Evolutionary conservation across 495 filamentous ascomycete species (phyloP), one percentile per base, ranked within the genome.

Genomic region (Xanthoparmelia taractica): DNA sequence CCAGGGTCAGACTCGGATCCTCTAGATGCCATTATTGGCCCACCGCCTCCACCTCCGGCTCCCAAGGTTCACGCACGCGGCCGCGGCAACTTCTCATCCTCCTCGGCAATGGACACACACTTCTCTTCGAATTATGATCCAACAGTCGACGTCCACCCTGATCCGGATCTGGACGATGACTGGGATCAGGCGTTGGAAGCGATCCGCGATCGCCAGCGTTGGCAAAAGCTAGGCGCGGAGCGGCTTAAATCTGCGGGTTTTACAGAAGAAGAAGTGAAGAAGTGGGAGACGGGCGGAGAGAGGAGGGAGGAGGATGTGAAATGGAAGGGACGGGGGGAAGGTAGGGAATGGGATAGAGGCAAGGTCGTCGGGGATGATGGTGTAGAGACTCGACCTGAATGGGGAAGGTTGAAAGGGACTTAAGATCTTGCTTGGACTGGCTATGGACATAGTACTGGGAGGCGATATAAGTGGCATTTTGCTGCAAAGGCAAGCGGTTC

Each of bases 281-380:
- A 85, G 66, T 95, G 88, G 90, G 89, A 92, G 77, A 86, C 64
- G 65, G 20, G 72, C 77, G 17, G 80, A 74, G 66, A 91, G 65
- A 79, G 83, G n/a, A 82, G 91, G 41, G 93, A 96, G 70, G 97
- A 92, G 92, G 92, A 97, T 80, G 79, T 85, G 11, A 89, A 89
- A 61, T 98, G 94, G 93, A 79, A 80, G 52, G 88, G 85, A 71
- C 84, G 81, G 54, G 92, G 91, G 0, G 88, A 92, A 65, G 79
- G 85, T 15, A 83, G 94, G 41, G 94, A 96, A 71, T 98, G 94
- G 94, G 94, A 97, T 79, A 79, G 86, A 10, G 92, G 92, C 4
- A 96, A 96, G 70, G 83, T 90, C 38, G 74, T 91, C 41, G 82
- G 85, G 65, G 81, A 79, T 17, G 80, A 87, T 60, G 87, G 86